These are phyloP conservation scores for Pleurozium schreberi DNA, from an alignment of 225 moss, liverwort and hornwort species.

Conservation along the genomic window DNA sequence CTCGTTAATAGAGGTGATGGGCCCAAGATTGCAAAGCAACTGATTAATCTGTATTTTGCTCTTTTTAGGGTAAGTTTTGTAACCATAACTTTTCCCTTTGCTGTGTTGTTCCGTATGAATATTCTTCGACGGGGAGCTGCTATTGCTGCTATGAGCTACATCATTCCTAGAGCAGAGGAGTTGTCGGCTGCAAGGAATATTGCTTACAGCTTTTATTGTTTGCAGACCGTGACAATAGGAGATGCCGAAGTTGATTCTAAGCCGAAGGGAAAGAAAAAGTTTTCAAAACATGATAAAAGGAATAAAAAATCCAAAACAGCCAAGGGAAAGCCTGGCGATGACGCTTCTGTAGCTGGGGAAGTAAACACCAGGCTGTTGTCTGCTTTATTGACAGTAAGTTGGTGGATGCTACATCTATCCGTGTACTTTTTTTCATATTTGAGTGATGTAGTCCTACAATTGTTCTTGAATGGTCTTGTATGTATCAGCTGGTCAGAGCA, in stretches of 20 bases:
- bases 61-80: slow-evolving; percentile 64
- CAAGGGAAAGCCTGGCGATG: slow-evolving; percentile 10
- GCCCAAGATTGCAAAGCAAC: slow-evolving; percentile 68
- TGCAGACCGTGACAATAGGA: slow-evolving; percentile 63
- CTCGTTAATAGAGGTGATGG: slow-evolving; percentile 74
- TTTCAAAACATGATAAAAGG: slow-evolving; percentile 21
- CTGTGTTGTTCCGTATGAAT: neutral
- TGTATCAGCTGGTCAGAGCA: neutral
- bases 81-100: neutral
- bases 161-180: neutral
- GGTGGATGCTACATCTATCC: neutral
- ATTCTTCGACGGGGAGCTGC: neutral
- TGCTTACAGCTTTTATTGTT: neutral
- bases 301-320: slow-evolving; percentile 6
- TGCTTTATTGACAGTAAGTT: slow-evolving; percentile 77
- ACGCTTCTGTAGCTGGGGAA: slow-evolving; percentile 35
- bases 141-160: neutral
- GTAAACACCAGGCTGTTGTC: slow-evolving; percentile 81
- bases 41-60: slow-evolving; percentile 87
- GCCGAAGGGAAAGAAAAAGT: slow-evolving; percentile 37
- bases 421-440: neutral
- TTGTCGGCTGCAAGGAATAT: neutral
- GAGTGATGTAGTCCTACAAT: neutral
- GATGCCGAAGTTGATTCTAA: slow-evolving; percentile 24
- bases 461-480: neutral